These are phyloP conservation scores for Selenicereus undatus DNA, from an alignment of 148 eudicot genomes.

Conservation along the genomic window DNA sequence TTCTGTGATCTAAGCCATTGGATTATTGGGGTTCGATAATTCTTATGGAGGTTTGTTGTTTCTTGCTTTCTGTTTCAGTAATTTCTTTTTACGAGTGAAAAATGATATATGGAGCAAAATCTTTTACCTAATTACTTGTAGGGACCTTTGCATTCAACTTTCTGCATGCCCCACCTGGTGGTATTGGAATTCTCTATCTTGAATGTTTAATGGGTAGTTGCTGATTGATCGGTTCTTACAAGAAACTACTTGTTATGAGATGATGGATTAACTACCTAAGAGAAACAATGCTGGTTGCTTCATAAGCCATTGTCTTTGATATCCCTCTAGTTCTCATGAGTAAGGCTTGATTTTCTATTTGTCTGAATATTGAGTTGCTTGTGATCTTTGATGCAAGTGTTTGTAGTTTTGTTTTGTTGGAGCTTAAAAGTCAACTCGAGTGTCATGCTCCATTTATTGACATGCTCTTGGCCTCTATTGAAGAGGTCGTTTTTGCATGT, in stretches of 20 bases:
- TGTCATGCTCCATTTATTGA: neutral
- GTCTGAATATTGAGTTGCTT: neutral
- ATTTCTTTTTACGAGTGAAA: neutral
- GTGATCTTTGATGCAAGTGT: neutral
- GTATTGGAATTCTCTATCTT: neutral
- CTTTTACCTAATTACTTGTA: neutral
- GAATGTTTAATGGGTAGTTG: neutral
- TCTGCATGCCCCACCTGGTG: neutral
- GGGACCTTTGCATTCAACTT: neutral
- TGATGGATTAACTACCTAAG: neutral
- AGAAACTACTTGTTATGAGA: neutral
- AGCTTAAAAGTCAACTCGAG: neutral
- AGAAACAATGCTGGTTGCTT: neutral
- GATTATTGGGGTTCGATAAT: neutral
- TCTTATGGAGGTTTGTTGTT: neutral
- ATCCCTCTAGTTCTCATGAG: neutral
- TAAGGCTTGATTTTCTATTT: neutral
- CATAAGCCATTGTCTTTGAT: neutral
- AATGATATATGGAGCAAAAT: neutral
- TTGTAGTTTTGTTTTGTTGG: neutral
- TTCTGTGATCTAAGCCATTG: neutral
- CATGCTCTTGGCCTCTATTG: neutral
- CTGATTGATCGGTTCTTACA: neutral
- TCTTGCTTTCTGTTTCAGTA: neutral
- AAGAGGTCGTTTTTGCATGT: neutral